Base-by-base conservation (phyloP, 306 rosid species). In the Cicer pinnatifidum region DNA sequence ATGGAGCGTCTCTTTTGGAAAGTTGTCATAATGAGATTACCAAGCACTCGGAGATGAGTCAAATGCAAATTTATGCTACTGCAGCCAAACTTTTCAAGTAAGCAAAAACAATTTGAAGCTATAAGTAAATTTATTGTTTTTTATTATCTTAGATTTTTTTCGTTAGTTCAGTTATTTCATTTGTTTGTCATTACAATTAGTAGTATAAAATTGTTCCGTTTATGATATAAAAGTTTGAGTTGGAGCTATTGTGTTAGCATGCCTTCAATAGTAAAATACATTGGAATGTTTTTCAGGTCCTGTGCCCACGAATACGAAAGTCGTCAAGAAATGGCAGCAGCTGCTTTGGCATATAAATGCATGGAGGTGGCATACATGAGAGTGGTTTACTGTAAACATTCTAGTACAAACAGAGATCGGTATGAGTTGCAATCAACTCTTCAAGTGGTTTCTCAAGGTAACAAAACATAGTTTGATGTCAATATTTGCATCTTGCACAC, bases 311-410 rank as follows among this genome's bases (percentile, higher is more conserved):
- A 82, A 85, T 93, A 84, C 54, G 93, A 90, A 84, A 71, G 65
- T 39, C 75, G 81, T 51, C 76, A 74, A 69, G 98, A 93, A 86
- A 86, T 85, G 89, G 96, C 90, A 28, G 78, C 87, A 23, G 97
- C 98, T 75, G 82, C 97, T 73, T 85, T 93, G 93, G 97, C 93
- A 16, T 93, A 84, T 83, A 93, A 93, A 87, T 93, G 98, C 88
- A 75, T 90, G 87, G 97, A 89, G 85, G 96, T 90, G 78, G 86
- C 96, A 62, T 86, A 81, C 83, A 82, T 89, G 93, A 86, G 90
- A 84, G 81, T 89, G 45, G 86, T 89, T 56, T 86, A 71, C 81
- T 85, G 84, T 80, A 90, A 85, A 85, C 60, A 78, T 73, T 78
- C 90, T 57, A 79, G 80, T 63, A 16, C 81, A 53, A 80, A 12